Evolutionary conservation across 768 basidiomycete species (phyloP).

Genomic region (Kwoniella botswanensis): DNA sequence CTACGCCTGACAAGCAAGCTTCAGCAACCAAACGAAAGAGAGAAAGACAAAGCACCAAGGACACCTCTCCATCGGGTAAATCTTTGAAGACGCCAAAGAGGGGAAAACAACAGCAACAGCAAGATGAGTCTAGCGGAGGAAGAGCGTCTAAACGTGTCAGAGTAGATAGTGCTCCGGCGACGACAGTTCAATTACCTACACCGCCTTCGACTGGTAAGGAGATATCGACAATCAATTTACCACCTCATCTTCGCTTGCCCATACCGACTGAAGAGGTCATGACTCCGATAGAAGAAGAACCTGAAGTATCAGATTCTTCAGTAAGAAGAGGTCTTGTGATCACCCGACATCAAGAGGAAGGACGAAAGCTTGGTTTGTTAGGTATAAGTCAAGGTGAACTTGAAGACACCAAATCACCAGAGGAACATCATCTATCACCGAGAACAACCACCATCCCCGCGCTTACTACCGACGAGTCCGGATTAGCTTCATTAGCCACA

Average conservation of each 20-base stretch:
- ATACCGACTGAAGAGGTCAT: conserved; percentile 19
- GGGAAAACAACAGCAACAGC: conserved; percentile 21
- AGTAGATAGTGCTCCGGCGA: conserved; percentile 15
- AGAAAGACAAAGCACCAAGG: conserved; percentile 22
- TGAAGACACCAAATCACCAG: conserved; percentile 20
- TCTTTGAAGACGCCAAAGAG: conserved; percentile 41
- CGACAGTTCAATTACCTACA: conserved; percentile 42
- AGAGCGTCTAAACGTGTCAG: conserved; percentile 27
- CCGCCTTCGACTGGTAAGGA: conserved; percentile 47
- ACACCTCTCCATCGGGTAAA: conserved; percentile 22
- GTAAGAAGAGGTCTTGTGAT: conserved; percentile 34
- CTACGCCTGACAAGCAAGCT: conserved; percentile 30
- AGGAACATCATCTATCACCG: conserved; percentile 27
- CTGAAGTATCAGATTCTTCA: conserved; percentile 12
- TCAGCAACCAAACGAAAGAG: conserved; percentile 38
- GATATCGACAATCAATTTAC: conserved; percentile 22
- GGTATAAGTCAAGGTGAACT: conserved; percentile 29
- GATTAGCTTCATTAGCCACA: conserved; percentile 37
- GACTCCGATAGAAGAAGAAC: conserved; percentile 20
- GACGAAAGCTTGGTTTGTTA: conserved; percentile 39
- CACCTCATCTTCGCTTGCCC: conserved; percentile 13
- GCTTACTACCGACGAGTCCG: conserved; percentile 33
- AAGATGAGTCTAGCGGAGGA: conserved; percentile 18
- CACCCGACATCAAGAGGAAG: conserved; percentile 38
- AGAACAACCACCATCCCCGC: conserved; percentile 36